Evolutionary conservation across 2,329 filamentous ascomycete genomes (phyloP).

Genomic region (Xylaria sp.): DNA sequence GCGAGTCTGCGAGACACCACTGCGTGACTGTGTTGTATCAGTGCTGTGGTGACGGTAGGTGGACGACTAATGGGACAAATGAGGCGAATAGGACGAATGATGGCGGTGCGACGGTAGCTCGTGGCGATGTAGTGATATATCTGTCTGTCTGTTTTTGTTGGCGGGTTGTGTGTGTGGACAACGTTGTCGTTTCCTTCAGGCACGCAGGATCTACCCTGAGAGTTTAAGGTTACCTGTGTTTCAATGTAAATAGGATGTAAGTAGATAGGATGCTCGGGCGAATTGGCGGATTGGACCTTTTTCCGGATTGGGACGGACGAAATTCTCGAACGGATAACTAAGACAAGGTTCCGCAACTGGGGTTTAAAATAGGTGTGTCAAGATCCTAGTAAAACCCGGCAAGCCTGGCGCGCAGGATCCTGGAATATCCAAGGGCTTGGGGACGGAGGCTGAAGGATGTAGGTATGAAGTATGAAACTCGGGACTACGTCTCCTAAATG

Average conservation of each 20-base stretch:
- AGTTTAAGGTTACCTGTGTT: conserved; percentile 10
- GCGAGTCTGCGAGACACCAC: conserved; percentile 25
- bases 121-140: neutral
- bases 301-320: conserved; percentile 19
- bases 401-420: conserved; percentile 3
- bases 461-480: conserved; percentile 10
- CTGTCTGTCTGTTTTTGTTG: conserved; percentile 11
- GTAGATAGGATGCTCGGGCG: conserved; percentile 18
- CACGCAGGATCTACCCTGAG: conserved; percentile 7
- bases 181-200: neutral
- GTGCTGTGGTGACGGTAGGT: neutral
- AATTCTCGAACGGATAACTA: conserved; percentile 21
- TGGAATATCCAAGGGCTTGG: conserved; percentile 4
- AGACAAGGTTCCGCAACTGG: conserved; percentile 14
- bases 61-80: too few species aligned
- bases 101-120: neutral
- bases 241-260: conserved; percentile 2
- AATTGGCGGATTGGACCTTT: conserved; percentile 16
- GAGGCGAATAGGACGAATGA: conserved; percentile 8
- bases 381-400: conserved; percentile 22
- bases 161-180: neutral
- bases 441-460: conserved; percentile 13
- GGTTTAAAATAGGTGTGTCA: conserved; percentile 29
- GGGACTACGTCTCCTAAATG: neutral
- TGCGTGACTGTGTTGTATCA: neutral